Evolutionary conservation across 2,329 filamentous ascomycete species (phyloP).

Genomic region (Aspergillus ruber): DNA sequence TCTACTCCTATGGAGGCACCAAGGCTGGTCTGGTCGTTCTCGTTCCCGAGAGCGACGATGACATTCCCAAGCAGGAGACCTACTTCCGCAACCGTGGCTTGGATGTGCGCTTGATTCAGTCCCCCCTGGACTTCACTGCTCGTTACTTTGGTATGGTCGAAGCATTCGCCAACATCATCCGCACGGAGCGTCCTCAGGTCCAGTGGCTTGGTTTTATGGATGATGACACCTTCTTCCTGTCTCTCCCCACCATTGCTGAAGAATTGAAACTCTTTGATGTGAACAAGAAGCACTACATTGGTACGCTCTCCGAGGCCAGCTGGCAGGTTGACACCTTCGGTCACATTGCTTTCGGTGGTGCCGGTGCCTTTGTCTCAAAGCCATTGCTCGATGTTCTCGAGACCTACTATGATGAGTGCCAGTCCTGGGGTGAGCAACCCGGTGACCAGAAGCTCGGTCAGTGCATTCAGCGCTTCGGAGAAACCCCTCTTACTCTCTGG

Average conservation of each 20-base stretch:
- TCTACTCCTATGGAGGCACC: conserved; percentile 38
- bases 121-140: conserved; percentile 36
- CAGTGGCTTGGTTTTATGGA: conserved; percentile 39
- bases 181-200: conserved; percentile 33
- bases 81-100: conserved; percentile 39
- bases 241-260: conserved; percentile 32
- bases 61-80: conserved; percentile 33
- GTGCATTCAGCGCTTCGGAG: conserved; percentile 36
- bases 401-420: conserved; percentile 36
- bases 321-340: conserved; percentile 41
- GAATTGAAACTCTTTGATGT: conserved; percentile 35
- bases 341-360: conserved; percentile 39
- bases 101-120: conserved; percentile 34
- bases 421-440: conserved; percentile 37
- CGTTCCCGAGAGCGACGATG: conserved; percentile 35
- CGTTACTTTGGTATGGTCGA: conserved; percentile 39
- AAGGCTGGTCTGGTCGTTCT: conserved; percentile 37
- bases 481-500: conserved; percentile 36
- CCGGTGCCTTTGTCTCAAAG: conserved; percentile 39
- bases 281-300: conserved; percentile 39
- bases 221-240: conserved; percentile 40
- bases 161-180: conserved; percentile 34
- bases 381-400: conserved; percentile 34
- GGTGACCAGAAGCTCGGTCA: conserved; percentile 41
- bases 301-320: conserved; percentile 37